These are phyloP conservation scores for Lactarius indigo DNA, from an alignment of 768 basidiomycete species.

Conservation along the genomic window DNA sequence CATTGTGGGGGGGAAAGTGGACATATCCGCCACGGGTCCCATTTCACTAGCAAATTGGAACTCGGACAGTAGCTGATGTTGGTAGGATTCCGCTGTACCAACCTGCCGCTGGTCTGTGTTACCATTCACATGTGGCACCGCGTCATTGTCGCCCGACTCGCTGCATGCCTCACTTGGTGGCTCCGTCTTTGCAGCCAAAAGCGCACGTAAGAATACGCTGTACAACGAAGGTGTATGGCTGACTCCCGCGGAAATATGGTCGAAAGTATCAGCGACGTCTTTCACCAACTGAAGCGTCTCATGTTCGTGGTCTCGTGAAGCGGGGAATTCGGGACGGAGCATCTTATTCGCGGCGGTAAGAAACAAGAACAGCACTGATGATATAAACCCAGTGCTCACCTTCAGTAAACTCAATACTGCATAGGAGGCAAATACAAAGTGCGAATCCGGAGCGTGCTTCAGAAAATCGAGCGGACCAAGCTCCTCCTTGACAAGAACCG, in stretches of 20 bases:
- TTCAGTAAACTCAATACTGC: conserved; percentile 90
- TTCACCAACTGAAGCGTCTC: conserved; percentile 66
- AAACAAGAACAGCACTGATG: neutral
- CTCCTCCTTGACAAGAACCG: conserved; percentile 70
- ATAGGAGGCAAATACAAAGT: conserved; percentile 90
- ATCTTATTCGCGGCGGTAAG: conserved; percentile 44
- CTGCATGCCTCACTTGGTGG: conserved; percentile 23
- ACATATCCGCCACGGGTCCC: conserved; percentile 78
- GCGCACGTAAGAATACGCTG: conserved; percentile 73
- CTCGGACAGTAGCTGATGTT: conserved; percentile 40
- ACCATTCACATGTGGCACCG: conserved; percentile 11
- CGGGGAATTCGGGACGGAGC: conserved; percentile 78
- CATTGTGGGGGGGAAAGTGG: conserved; percentile 88
- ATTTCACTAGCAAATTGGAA: conserved; percentile 80
- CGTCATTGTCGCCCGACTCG: conserved; percentile 13
- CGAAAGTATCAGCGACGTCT: conserved; percentile 79
- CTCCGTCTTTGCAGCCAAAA: conserved; percentile 54
- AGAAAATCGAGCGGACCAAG: conserved; percentile 74
- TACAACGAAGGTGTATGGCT: conserved; percentile 91
- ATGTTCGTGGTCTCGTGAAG: conserved; percentile 70
- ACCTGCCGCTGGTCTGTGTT: conserved; percentile 16
- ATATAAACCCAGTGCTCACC: conserved; percentile 41
- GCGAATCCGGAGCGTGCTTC: conserved; percentile 84
- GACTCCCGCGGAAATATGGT: conserved; percentile 70
- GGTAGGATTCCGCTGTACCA: conserved; percentile 9